phyloP scores from a whole-genome alignment of 345 rosid species.

The Sonneratia caseolaris region DNA sequence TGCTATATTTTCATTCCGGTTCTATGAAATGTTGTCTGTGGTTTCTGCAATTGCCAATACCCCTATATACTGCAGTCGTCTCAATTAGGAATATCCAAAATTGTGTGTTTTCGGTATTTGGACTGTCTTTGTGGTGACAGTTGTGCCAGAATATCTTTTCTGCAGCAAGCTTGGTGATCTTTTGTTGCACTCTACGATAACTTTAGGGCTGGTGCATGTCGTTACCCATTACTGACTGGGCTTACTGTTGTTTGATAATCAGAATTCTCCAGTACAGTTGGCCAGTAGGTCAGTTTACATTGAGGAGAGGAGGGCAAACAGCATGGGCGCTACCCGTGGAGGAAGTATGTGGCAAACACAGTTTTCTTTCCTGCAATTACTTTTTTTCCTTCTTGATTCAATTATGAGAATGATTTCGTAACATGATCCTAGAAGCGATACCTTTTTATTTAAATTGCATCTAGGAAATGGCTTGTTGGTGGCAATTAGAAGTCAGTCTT shows the following conservation, averaged over 20 bases:
- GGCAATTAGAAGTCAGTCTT: not conserved
- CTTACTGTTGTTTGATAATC: conserved; percentile 8
- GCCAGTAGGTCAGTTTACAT: conserved; percentile 83
- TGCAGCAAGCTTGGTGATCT: not conserved
- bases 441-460: too few species aligned
- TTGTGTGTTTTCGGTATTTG: not conserved
- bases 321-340: conserved; percentile 57
- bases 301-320: conserved; percentile 93
- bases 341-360: conserved; percentile 47
- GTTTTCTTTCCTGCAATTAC: not conserved
- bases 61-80: not conserved
- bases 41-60: not conserved
- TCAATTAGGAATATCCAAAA: not conserved
- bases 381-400: not conserved
- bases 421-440: too few species aligned
- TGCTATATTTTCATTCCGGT: not conserved
- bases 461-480: not conserved
- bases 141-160: not conserved
- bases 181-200: not conserved
- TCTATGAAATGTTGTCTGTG: not conserved
- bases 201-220: not conserved
- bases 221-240: not conserved
- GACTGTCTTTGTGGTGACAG: not conserved
- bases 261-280: conserved; percentile 86
- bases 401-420: too few species aligned